Evolutionary conservation across 345 rosid genomes (phyloP).

Genomic region (Gossypium stocksii): DNA sequence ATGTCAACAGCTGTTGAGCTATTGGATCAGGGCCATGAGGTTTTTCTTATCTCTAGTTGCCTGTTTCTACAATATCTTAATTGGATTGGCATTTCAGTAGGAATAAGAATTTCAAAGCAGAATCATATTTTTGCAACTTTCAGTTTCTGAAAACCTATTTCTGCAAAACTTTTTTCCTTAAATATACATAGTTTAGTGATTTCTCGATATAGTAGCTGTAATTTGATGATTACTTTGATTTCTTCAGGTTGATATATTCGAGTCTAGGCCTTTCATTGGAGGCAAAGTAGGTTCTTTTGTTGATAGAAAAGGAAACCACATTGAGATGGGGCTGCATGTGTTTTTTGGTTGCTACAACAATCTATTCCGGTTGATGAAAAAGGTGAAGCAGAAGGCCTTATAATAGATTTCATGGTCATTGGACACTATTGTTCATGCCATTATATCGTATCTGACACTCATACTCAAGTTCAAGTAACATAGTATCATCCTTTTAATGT

Average conservation of each 20-base stretch:
- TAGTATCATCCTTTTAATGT: not conserved
- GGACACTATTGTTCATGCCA: not conserved
- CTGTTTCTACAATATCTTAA: conserved; percentile 5
- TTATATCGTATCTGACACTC: not conserved
- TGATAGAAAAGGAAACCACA: conserved; percentile 83
- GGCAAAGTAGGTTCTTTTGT: conserved; percentile 99
- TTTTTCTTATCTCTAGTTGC: conserved; percentile 15
- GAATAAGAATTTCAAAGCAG: not conserved
- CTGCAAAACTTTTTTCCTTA: not conserved
- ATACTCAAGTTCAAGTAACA: not conserved
- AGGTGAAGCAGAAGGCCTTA: conserved; percentile 42
- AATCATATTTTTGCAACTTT: conserved; percentile 3
- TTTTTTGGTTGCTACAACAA: conserved; percentile 98
- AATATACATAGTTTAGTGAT: not conserved
- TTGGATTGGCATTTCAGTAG: not conserved
- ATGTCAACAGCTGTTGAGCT: conserved; percentile 98
- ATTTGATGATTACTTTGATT: conserved; percentile 10
- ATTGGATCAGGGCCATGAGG: conserved; percentile 98
- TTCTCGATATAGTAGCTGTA: not conserved
- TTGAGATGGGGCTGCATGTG: conserved; percentile 98
- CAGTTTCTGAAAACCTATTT: not conserved
- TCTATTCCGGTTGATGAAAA: conserved; percentile 93
- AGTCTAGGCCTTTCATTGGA: conserved; percentile 83
- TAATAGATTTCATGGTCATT: conserved; percentile 4
- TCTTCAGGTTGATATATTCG: conserved; percentile 90